A percentile compares a stretch with the other conserved stretches of the same genome.
Conservation (phyloP, 2,329 filamentous ascomycete genomes). For the Penicillium sp. region DNA sequence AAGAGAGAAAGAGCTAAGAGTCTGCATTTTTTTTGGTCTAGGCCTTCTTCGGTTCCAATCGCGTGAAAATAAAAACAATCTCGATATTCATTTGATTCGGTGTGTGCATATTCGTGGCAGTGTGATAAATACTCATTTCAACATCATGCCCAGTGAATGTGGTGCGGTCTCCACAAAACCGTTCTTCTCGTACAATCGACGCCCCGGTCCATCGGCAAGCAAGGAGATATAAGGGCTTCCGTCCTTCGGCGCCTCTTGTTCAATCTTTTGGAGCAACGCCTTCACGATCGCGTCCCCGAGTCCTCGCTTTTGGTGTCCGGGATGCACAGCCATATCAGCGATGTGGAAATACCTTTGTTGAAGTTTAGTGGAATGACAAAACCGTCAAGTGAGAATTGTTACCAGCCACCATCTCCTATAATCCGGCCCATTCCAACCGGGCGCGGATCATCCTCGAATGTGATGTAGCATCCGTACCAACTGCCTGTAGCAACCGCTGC, state of each 20-base stretch:
- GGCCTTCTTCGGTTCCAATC: too few relatives aligned
- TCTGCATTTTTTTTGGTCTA: too few relatives aligned
- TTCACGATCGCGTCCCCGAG: conserved; percentile 51
- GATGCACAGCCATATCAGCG: conserved; percentile 54
- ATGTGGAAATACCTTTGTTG: conserved; percentile 47
- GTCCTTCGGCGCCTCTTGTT: conserved; percentile 39
- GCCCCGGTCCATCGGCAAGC: conserved; percentile 49
- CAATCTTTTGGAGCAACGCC: conserved; percentile 45
- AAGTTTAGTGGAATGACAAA: neutral
- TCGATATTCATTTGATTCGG: too few relatives aligned
- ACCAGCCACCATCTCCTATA: conserved; percentile 54
- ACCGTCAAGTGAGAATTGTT: neutral
- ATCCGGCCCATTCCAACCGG: conserved; percentile 54
- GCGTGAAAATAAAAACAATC: too few relatives aligned
- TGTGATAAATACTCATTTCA: neutral
- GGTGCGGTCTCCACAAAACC: conserved; percentile 49
- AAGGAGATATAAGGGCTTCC: conserved; percentile 46
- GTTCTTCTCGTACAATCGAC: conserved; percentile 49
- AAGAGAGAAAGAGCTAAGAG: neutral
- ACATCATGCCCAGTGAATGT: conserved; percentile 43
- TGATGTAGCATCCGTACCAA: conserved; percentile 49
- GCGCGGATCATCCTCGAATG: conserved; percentile 18
- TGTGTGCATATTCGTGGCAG: neutral
- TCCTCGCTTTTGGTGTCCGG: conserved; percentile 52
- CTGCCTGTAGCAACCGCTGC: conserved; percentile 37